phyloP scores from a whole-genome alignment of 176 grass and related monocot genomes.

The Cenchrus purpureus region DNA sequence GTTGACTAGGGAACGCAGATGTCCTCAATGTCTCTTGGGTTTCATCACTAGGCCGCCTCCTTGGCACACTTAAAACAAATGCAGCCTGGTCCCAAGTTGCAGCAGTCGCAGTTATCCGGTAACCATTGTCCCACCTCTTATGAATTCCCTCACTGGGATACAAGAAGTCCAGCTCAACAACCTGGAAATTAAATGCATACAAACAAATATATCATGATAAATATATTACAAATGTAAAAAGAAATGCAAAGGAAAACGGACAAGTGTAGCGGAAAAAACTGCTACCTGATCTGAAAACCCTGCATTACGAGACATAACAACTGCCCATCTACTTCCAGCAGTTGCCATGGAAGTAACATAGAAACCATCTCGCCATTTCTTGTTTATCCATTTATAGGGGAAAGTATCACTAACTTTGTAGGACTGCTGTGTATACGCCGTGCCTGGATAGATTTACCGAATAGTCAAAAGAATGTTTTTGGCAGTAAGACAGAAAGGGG shows the following conservation, averaged over 20 bases:
- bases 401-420: constrained; percentile 98
- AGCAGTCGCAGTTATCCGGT: constrained; percentile 86
- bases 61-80: constrained; percentile 86
- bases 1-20: constrained; percentile 89
- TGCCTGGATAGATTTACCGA: constrained; percentile 54
- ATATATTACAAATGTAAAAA: constrained; percentile 13
- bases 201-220: background rate
- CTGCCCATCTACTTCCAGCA: constrained; percentile 92
- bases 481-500: constrained; percentile 12
- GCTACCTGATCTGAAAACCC: constrained; percentile 92
- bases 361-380: constrained; percentile 96
- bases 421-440: constrained; percentile 84
- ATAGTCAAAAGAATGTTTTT: constrained; percentile 29
- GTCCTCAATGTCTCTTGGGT: constrained; percentile 96
- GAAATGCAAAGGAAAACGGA: constrained; percentile 15
- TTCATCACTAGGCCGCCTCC: constrained; percentile 79
- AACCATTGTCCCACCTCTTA: constrained; percentile 92
- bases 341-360: constrained; percentile 98
- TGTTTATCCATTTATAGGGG: constrained; percentile 99
- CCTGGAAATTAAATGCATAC: constrained; percentile 52
- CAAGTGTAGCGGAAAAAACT: constrained; percentile 2
- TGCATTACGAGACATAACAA: constrained; percentile 96
- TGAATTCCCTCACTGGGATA: constrained; percentile 99
- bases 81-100: constrained; percentile 94
- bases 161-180: constrained; percentile 95